Conservation (phyloP, 495 filamentous ascomycete genomes). For the Aspergillus conjunctus region DNA sequence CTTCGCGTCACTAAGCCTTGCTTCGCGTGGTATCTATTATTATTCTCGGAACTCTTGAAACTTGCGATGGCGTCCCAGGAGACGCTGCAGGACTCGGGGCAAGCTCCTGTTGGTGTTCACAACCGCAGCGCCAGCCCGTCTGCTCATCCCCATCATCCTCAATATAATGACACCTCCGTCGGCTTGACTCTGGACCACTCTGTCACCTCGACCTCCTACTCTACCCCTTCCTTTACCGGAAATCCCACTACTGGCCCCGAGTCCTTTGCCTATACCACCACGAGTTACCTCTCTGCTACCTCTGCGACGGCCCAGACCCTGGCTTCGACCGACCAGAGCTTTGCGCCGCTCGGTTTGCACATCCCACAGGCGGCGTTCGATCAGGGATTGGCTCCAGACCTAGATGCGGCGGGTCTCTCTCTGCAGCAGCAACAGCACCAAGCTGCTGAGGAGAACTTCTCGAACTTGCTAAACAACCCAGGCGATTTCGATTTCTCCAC, state of each 20-base stretch:
- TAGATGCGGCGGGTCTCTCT: constrained; percentile 34
- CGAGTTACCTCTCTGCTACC: constrained; percentile 32
- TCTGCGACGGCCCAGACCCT: constrained; percentile 33
- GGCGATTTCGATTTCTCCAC: constrained; percentile 45
- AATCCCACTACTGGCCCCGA: constrained; percentile 31
- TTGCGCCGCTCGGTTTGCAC: constrained; percentile 34
- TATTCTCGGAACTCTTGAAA: constrained; percentile 25
- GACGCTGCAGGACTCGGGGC: constrained; percentile 32
- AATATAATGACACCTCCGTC: constrained; percentile 39
- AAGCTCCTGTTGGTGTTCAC: constrained; percentile 32
- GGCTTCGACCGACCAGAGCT: constrained; percentile 30
- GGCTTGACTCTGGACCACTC: constrained; percentile 44
- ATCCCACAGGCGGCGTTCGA: constrained; percentile 44
- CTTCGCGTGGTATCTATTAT: constrained; percentile 31
- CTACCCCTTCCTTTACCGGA: constrained; percentile 30
- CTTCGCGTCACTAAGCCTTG: constrained; percentile 23
- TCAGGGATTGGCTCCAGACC: constrained; percentile 37
- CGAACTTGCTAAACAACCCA: constrained; percentile 40
- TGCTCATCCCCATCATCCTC: constrained; percentile 36
- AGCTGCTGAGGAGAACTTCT: constrained; percentile 42
- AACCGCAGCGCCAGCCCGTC: constrained; percentile 49
- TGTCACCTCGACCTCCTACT: constrained; percentile 34
- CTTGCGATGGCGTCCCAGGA: constrained; percentile 44
- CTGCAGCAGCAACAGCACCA: constrained; percentile 23
- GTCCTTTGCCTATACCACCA: constrained; percentile 36